Percentiles rank a stretch among this genome's conserved stretches.
Conservation (phyloP, 176 grass and related monocot genomes). For the Carex scoparia region DNA sequence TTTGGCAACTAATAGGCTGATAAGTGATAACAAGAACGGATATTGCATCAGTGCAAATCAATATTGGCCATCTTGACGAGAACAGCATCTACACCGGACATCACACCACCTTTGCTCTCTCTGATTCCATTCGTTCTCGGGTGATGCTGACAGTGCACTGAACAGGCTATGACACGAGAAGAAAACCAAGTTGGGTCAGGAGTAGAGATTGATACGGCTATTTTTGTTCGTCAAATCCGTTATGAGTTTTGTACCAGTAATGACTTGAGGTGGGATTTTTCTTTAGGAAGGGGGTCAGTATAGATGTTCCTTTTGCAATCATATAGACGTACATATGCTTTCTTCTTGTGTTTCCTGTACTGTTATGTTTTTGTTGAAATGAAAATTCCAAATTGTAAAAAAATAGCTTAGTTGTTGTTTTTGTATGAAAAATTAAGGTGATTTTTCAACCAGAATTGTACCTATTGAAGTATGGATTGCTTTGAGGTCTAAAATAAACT, state of each 20-base stretch:
- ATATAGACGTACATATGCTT: background rate
- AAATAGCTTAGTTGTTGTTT: too few species aligned
- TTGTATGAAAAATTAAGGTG: too few species aligned
- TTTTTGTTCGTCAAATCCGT: background rate
- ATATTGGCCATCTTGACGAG: constrained; percentile 66
- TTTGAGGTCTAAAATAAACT: too few species aligned
- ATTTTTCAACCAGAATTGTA: too few species aligned
- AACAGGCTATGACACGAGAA: constrained; percentile 85
- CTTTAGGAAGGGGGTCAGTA: background rate
- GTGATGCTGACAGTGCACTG: constrained; percentile 64
- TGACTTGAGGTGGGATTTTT: background rate
- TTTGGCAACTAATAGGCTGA: constrained; percentile 60
- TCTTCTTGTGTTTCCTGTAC: background rate
- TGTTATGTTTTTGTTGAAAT: background rate
- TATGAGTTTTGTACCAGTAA: background rate
- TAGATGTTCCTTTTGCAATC: background rate
- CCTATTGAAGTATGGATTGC: too few species aligned
- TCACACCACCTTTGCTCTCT: constrained; percentile 66
- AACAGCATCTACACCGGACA: constrained; percentile 58
- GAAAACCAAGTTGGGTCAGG: constrained; percentile 58
- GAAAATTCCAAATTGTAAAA: background rate
- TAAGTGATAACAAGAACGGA: constrained; percentile 36
- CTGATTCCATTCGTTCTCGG: constrained; percentile 75
- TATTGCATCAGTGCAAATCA: constrained; percentile 77
- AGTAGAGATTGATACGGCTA: constrained; percentile 28